phyloP scores from a whole-genome alignment of 345 rosid genomes.

The Melaleuca quinquenervia region DNA sequence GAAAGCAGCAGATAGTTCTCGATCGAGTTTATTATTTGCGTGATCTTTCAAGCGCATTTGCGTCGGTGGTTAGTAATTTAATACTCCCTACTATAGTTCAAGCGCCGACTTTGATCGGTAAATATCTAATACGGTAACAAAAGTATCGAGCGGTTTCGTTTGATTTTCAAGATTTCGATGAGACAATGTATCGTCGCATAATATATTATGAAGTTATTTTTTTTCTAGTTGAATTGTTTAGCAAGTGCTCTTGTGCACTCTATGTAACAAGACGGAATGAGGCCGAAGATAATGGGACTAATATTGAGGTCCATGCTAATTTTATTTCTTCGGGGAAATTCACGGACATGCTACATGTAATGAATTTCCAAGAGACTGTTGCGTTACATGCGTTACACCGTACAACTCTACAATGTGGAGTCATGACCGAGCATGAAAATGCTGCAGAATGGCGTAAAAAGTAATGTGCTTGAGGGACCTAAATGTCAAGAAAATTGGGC shows the following conservation, averaged over 20 bases:
- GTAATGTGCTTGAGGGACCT: background rate
- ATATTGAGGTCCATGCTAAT: background rate
- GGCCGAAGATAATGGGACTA: background rate
- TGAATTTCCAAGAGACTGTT: no score
- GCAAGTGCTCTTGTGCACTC: background rate
- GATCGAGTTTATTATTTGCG: background rate
- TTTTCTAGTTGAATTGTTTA: background rate
- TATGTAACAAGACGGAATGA: background rate
- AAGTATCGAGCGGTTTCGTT: background rate
- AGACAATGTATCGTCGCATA: background rate
- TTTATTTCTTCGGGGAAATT: background rate
- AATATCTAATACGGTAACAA: background rate
- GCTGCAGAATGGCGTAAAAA: background rate
- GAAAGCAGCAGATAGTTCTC: background rate
- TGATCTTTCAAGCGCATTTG: background rate
- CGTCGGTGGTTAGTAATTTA: background rate
- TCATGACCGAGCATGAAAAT: background rate
- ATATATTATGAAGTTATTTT: background rate
- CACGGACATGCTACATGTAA: background rate
- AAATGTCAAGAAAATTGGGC: background rate
- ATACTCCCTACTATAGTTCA: background rate
- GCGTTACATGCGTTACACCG: no score
- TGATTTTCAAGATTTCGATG: background rate
- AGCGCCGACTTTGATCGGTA: background rate
- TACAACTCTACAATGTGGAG: no score